These are phyloP conservation scores for Macrophomina pseudophaseolina DNA, from an alignment of 2,329 filamentous ascomycete genomes.

Conservation along the genomic window DNA sequence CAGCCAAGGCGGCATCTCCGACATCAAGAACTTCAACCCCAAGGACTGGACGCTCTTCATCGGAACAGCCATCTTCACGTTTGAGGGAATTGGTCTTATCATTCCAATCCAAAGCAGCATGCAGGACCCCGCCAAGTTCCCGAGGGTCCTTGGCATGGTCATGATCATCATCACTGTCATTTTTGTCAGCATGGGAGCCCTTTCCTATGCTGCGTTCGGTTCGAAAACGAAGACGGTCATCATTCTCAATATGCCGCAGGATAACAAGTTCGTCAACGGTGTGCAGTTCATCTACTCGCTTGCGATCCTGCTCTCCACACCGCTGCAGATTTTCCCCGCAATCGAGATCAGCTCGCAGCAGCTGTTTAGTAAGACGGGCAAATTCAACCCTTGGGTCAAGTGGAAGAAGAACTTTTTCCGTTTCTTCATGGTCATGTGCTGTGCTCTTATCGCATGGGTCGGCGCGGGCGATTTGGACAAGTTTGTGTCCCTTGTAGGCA, in stretches of 20 bases:
- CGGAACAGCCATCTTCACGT: conserved; percentile 98
- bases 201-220: conserved; percentile 95
- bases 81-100: conserved; percentile 95
- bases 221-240: conserved; percentile 96
- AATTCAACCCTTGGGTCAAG: conserved; percentile 98
- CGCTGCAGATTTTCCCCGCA: conserved; percentile 94
- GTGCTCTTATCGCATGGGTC: conserved; percentile 86
- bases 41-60: conserved; percentile 97
- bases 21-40: conserved; percentile 89
- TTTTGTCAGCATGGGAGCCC: conserved; percentile 87
- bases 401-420: conserved; percentile 99
- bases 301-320: conserved; percentile 94
- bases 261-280: conserved; percentile 91
- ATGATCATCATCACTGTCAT: conserved; percentile 91
- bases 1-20: conserved; percentile 72
- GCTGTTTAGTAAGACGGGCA: conserved; percentile 90
- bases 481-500: conserved; percentile 94
- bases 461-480: conserved; percentile 95
- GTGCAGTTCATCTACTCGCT: conserved; percentile 98
- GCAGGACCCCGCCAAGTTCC: conserved; percentile 89
- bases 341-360: conserved; percentile 96
- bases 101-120: conserved; percentile 98
- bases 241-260: conserved; percentile 92
- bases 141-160: conserved; percentile 81
- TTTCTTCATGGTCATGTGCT: conserved; percentile 88